These are phyloP conservation scores for Malus hybrid DNA, from an alignment of 331 rosid genomes.

Conservation along the genomic window DNA sequence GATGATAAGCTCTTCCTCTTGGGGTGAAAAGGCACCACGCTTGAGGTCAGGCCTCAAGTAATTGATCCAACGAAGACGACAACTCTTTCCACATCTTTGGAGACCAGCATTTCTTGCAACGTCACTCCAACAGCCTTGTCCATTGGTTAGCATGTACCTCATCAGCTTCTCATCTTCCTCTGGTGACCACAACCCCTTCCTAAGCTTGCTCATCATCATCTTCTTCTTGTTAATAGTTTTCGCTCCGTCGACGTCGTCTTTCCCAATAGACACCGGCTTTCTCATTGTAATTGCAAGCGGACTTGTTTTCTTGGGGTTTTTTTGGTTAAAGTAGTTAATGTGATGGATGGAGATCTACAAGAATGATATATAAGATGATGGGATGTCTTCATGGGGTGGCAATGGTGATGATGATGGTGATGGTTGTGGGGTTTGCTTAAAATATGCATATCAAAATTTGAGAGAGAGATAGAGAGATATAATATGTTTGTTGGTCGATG, in stretches of 20 bases:
- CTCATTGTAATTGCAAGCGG: constrained; percentile 27
- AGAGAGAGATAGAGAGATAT: constrained; percentile 5
- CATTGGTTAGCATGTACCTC: constrained; percentile 79
- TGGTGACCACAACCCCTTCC: constrained; percentile 95
- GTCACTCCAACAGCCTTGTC: constrained; percentile 98
- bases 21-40: constrained; percentile 80
- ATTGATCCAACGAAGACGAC: constrained; percentile 98
- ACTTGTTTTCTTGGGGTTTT: not conserved
- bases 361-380: constrained; percentile 5
- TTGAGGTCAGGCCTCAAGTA: constrained; percentile 92
- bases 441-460: constrained; percentile 31
- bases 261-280: constrained; percentile 39
- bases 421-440: constrained; percentile 75
- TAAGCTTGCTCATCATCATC: constrained; percentile 18
- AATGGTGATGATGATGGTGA: constrained; percentile 54
- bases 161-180: constrained; percentile 90
- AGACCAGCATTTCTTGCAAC: constrained; percentile 85
- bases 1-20: constrained; percentile 69
- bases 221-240: constrained; percentile 15
- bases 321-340: constrained; percentile 6
- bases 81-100: constrained; percentile 84
- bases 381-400: constrained; percentile 67
- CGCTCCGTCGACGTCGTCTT: not conserved
- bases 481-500: constrained; percentile 67
- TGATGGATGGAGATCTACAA: constrained; percentile 28